These are phyloP conservation scores for Noccaea caerulescens DNA, from an alignment of 345 rosid genomes.

Conservation along the genomic window DNA sequence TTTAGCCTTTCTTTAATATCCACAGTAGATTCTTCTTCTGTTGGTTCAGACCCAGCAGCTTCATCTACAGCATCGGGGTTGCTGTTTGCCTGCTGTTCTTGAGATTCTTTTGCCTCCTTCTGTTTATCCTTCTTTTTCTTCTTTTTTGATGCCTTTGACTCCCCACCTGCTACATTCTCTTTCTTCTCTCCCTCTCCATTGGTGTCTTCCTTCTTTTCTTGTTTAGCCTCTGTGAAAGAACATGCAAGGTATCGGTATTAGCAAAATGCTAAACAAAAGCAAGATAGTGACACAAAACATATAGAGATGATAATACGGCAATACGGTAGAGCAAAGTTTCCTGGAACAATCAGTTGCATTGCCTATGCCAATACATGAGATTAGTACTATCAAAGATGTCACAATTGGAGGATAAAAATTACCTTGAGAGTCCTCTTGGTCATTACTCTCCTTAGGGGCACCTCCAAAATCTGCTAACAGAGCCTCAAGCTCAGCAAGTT, in stretches of 20 bases:
- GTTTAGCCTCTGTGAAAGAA: constrained; percentile 45
- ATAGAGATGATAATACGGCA: background rate
- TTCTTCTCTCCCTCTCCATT: constrained; percentile 61
- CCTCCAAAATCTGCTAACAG: constrained; percentile 79
- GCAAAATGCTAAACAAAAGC: background rate
- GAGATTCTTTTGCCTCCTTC: constrained; percentile 65
- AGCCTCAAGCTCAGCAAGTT: constrained; percentile 90
- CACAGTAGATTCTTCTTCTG: constrained; percentile 52
- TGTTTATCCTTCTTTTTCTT: constrained; percentile 78
- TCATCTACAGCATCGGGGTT: constrained; percentile 34
- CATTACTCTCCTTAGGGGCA: constrained; percentile 52
- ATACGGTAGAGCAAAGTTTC: background rate
- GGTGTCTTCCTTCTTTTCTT: constrained; percentile 50
- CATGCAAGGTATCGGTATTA: background rate
- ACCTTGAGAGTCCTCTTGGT: constrained; percentile 59
- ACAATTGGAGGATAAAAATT: constrained; percentile 13
- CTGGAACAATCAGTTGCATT: constrained; percentile 11
- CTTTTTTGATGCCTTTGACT: constrained; percentile 68
- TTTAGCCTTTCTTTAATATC: constrained; percentile 72
- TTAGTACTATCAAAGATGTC: background rate
- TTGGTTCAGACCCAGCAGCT: constrained; percentile 45
- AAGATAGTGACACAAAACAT: background rate
- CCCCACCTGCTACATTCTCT: constrained; percentile 55
- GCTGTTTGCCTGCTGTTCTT: constrained; percentile 43
- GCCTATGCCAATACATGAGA: background rate